Evolutionary conservation across 768 basidiomycete species (phyloP).

Genomic region (Pholiota microspora): DNA sequence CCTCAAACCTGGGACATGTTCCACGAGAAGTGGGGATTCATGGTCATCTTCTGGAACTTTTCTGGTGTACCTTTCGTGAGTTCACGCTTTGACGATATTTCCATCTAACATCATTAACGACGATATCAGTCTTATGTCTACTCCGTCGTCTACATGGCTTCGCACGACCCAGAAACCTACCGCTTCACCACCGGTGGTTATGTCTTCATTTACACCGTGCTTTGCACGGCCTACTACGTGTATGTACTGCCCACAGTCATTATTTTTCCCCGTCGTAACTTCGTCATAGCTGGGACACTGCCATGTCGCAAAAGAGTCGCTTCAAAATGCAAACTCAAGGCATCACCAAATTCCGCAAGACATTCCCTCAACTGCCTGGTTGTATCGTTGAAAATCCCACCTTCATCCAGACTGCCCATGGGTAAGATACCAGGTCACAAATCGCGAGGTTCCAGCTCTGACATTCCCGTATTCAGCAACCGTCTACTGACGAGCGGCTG

Average conservation of each 20-base stretch:
- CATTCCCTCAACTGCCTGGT: slow-evolving; percentile 93
- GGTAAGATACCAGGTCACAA: slow-evolving; percentile 40
- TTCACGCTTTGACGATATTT: too few species aligned
- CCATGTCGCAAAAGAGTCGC: slow-evolving; percentile 95
- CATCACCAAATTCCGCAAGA: slow-evolving; percentile 77
- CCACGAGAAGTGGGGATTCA: slow-evolving; percentile 98
- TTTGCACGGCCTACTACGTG: slow-evolving; percentile 87
- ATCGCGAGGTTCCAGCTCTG: background rate
- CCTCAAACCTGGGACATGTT: slow-evolving; percentile 99
- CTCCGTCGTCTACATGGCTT: slow-evolving; percentile 97
- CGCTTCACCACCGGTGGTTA: slow-evolving; percentile 78
- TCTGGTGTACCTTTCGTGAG: slow-evolving; percentile 90
- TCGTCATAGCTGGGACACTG: slow-evolving; percentile 75
- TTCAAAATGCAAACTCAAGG: slow-evolving; percentile 98
- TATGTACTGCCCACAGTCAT: slow-evolving; percentile 32
- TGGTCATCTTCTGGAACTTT: slow-evolving; percentile 98
- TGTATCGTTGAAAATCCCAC: slow-evolving; percentile 82
- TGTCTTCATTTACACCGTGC: slow-evolving; percentile 67
- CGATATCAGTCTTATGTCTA: slow-evolving; percentile 83
- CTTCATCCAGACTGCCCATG: slow-evolving; percentile 91
- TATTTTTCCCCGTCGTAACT: slow-evolving; percentile 2
- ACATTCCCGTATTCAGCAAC: slow-evolving; percentile 49
- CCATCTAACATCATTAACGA: slow-evolving; percentile 2
- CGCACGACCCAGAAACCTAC: slow-evolving; percentile 85
- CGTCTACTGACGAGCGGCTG: slow-evolving; percentile 89